Evolutionary conservation across 2,329 filamentous ascomycete genomes (phyloP), one percentile per base, ranked within the genome.

Genomic region (Periglandula ipomoeae): DNA sequence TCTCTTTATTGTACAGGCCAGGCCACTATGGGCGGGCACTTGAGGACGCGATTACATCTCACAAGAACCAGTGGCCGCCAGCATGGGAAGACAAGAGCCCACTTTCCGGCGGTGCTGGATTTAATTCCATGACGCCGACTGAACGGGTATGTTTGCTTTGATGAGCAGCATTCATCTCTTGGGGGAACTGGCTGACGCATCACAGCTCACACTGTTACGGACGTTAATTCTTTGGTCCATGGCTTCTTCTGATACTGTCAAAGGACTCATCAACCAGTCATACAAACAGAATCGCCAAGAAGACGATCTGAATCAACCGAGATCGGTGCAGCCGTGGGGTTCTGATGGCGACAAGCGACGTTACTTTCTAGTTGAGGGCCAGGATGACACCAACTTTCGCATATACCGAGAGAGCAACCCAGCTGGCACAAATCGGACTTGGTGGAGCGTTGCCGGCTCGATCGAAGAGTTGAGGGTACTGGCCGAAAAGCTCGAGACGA

Each of bases 401-500:
- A 79, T 98, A 40, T 98, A 98, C 65, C 80, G 93, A 47, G 93
- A 98, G 68, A 91, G 87, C 67, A 94, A 95, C 60, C 85, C 88
- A 11, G 82, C 82, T 5, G 77, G 84, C 27, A 79, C 85, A 41
- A 84, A 84, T 53, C 70, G 81, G 53, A 89, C 87, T 22, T 98
- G 93, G 93, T 89, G 88, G 79, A 96, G 85, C 61, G 83, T 97
- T 38, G 93, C 93, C 15, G 89, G 91, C 6, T 84, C 76, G 44
- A 96, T 98, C 44, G 89, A 94, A 5, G 91, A 97, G 63, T 72
- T 96, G 53, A 84, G 79, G 57, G 72, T 69, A 5, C 71, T 97
- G 44, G 85, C 84, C 5, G 81, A 86, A 44, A 94, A 87, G 64
- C 77, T 98, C 9, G 78, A 83, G 46, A 79, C 75, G 3, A 78